Conservation (phyloP, 148 eudicot genomes). For the Rhododendron ovatum region DNA sequence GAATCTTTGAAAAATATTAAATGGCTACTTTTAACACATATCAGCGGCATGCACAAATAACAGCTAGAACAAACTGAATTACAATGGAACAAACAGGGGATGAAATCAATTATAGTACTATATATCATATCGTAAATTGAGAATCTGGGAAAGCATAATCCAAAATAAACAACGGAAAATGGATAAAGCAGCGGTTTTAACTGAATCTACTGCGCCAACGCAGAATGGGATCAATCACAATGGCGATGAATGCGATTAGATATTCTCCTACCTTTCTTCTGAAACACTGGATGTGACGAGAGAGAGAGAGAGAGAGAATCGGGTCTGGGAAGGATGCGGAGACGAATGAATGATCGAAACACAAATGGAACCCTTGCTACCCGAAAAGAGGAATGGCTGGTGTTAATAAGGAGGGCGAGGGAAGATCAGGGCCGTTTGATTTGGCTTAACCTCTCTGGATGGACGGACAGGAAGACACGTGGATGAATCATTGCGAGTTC, state of each 20-base stretch:
- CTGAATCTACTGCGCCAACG: neutral
- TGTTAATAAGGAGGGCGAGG: conserved; percentile 10
- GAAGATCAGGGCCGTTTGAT: conserved; percentile 32
- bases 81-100: neutral
- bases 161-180: neutral
- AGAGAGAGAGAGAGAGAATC: conserved; percentile 1
- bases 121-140: neutral
- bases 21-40: neutral
- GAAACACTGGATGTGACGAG: neutral
- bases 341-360: neutral
- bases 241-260: neutral
- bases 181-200: neutral
- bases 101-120: no score
- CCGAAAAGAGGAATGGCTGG: neutral
- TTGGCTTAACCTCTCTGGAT: conserved; percentile 26
- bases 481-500: neutral
- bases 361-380: neutral
- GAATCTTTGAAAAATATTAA: neutral
- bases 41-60: neutral
- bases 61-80: neutral
- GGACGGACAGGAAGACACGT: conserved; percentile 33
- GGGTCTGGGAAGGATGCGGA: neutral
- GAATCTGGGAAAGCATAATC: neutral
- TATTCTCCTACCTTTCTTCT: no score
- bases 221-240: neutral